A percentile compares a stretch with the other conserved stretches of the same genome.
Evolutionary conservation across 352 stramenopile genomes (phyloP).

Genomic region (Globisporangium nodosum): DNA sequence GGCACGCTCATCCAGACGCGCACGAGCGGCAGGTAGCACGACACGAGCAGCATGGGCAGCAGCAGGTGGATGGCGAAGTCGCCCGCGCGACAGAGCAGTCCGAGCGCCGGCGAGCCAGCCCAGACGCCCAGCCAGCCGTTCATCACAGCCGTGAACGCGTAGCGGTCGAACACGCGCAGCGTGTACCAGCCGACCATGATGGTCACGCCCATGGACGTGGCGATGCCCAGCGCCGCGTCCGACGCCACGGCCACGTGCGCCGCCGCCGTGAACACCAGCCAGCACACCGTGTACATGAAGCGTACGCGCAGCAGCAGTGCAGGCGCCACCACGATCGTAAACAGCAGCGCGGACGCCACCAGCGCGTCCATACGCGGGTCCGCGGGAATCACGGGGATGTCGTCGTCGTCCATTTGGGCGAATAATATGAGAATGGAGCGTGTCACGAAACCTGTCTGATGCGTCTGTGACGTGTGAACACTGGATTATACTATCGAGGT

Average conservation of each 20-base stretch:
- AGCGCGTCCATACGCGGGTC: slow-evolving; percentile 37
- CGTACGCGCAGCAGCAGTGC: slow-evolving; percentile 47
- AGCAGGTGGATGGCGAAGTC: slow-evolving; percentile 67
- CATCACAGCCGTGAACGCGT: slow-evolving; percentile 65
- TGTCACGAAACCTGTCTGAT: too few relatives aligned
- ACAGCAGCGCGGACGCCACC: slow-evolving; percentile 47
- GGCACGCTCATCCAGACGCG: slow-evolving; percentile 80
- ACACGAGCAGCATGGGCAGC: slow-evolving; percentile 67
- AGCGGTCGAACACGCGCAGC: slow-evolving; percentile 73
- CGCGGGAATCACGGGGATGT: background rate
- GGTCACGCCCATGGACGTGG: slow-evolving; percentile 76
- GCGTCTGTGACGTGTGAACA: slow-evolving; percentile 4
- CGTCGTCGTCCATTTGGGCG: slow-evolving; percentile 1
- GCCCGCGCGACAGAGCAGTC: slow-evolving; percentile 43
- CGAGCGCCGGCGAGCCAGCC: slow-evolving; percentile 60
- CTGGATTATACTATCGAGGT: background rate
- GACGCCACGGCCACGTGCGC: slow-evolving; percentile 42
- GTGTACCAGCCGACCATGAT: slow-evolving; percentile 87
- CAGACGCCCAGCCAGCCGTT: slow-evolving; percentile 75
- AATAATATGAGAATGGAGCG: background rate
- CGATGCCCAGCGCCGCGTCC: slow-evolving; percentile 56
- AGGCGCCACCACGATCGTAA: slow-evolving; percentile 49
- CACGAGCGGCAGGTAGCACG: slow-evolving; percentile 68
- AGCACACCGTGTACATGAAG: slow-evolving; percentile 80
- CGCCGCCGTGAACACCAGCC: slow-evolving; percentile 58